phyloP scores from a whole-genome alignment of 768 basidiomycete species.

The Xanthoconium stramineum region DNA sequence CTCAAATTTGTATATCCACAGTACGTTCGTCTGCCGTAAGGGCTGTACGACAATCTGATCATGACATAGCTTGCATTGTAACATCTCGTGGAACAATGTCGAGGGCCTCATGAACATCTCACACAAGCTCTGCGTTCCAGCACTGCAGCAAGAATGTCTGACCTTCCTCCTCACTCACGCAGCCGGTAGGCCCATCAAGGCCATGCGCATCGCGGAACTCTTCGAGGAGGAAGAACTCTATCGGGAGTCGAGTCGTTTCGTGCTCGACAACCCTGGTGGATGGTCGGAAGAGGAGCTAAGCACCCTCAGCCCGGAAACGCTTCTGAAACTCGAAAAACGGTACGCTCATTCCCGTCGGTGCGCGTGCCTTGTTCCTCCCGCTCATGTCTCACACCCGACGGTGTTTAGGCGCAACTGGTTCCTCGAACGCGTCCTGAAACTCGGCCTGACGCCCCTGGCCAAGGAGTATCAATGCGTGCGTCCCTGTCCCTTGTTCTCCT shows the following conservation, averaged over 20 bases:
- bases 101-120: conserved; percentile 89
- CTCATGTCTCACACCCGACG: background rate
- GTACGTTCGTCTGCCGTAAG: conserved; percentile 41
- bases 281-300: conserved; percentile 79
- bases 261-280: conserved; percentile 88
- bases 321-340: conserved; percentile 89
- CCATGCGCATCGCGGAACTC: conserved; percentile 87
- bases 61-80: conserved; percentile 69
- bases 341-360: conserved; percentile 19
- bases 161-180: conserved; percentile 90
- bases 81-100: conserved; percentile 94
- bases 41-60: conserved; percentile 1
- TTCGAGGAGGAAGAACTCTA: conserved; percentile 90
- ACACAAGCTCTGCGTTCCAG: conserved; percentile 81
- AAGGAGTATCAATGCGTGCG: conserved; percentile 94
- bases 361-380: background rate
- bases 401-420: conserved; percentile 78
- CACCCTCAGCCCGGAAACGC: conserved; percentile 77
- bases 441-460: conserved; percentile 80
- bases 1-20: conserved; percentile 92
- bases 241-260: conserved; percentile 86
- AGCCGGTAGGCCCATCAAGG: conserved; percentile 89
- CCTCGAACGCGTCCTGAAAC: conserved; percentile 88
- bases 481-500: conserved; percentile 1
- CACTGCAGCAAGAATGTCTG: conserved; percentile 78